Evolutionary conservation across 176 grass and related monocot species (phyloP), one percentile per base, ranked within the genome.

Genomic region (Chrysopogon serrulatus): DNA sequence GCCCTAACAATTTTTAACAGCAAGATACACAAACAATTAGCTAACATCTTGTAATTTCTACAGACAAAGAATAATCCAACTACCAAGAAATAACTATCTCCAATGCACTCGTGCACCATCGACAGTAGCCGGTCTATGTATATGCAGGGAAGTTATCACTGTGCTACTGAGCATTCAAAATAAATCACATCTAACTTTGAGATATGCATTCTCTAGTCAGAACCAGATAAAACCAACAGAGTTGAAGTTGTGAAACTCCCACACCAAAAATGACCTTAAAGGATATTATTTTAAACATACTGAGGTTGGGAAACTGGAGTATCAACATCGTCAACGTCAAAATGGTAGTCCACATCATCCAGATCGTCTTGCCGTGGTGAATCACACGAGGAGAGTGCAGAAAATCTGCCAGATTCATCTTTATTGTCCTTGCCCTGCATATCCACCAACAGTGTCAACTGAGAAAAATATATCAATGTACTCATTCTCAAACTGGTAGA

Each of bases 361-460:
- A 92, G 67, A 87, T 98, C 93, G 34, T 98, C 91, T 62, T 83
- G 90, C 17, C 87, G 45, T 57, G 84, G 95, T 42, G 95, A 95
- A 79, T 90, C 95, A 83, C 88, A 88, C 37, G 86, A 95, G 28
- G 90, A 95, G n/a, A 88, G 83, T 76, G 74, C 90, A 88, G 95
- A 95, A 69, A 98, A 98, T 68, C 93, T 92, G 74, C 96, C 96
- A 85, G 93, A 98, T 88, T 94, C 96, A 87, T 95, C 96, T 84
- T 78, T 90, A 70, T 75, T 90, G 39, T 98, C 96, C 68, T 90
- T 98, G 5, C 81, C 69, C 69, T 86, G 79, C 19, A 83, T 33
- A 80, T 80, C 23, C 35, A 10, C 0, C 26, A 76, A 77, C 16
- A 57, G 71, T 34, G 24, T 88, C 51, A 77, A 77, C 1, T 15